Percentiles rank a stretch among this genome's conserved stretches.
phyloP scores from a whole-genome alignment of 2,329 filamentous ascomycete genomes.

The Talaromyces rugulosus region DNA sequence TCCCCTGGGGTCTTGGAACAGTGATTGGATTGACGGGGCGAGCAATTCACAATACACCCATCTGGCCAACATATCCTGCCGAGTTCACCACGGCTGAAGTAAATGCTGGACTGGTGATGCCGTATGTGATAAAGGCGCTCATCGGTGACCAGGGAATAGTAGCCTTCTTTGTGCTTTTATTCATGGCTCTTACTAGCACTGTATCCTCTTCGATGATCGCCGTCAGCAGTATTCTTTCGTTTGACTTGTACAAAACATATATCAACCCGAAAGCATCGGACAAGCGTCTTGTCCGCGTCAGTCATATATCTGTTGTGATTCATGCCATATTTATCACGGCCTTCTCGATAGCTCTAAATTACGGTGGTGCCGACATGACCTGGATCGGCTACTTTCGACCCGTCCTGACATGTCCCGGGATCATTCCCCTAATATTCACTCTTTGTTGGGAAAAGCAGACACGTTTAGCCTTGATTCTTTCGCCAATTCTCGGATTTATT shows the following conservation, averaged over 20 bases:
- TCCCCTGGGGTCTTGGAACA: slow-evolving; percentile 47
- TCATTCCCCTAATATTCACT: slow-evolving; percentile 43
- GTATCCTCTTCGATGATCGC: slow-evolving; percentile 50
- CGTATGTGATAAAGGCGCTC: slow-evolving; percentile 42
- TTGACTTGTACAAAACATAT: slow-evolving; percentile 51
- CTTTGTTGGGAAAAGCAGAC: slow-evolving; percentile 46
- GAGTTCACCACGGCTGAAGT: slow-evolving; percentile 39
- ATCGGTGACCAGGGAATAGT: slow-evolving; percentile 41
- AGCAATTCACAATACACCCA: slow-evolving; percentile 44
- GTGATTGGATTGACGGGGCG: slow-evolving; percentile 44
- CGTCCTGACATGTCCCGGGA: slow-evolving; percentile 41
- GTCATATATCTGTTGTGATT: slow-evolving; percentile 46
- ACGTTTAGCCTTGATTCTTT: slow-evolving; percentile 38
- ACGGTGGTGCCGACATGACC: slow-evolving; percentile 48
- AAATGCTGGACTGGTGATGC: slow-evolving; percentile 45
- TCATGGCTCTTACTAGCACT: slow-evolving; percentile 51
- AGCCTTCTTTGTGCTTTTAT: slow-evolving; percentile 46
- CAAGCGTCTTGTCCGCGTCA: slow-evolving; percentile 39
- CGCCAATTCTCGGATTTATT: slow-evolving; percentile 37
- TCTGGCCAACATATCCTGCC: slow-evolving; percentile 43
- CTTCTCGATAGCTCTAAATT: slow-evolving; percentile 45
- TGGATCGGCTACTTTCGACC: slow-evolving; percentile 43
- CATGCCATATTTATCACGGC: slow-evolving; percentile 47
- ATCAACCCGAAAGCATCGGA: slow-evolving; percentile 45
- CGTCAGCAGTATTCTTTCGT: slow-evolving; percentile 48